Evolutionary conservation across 768 basidiomycete genomes (phyloP).

Genomic region (Fistulinella prunicolor): DNA sequence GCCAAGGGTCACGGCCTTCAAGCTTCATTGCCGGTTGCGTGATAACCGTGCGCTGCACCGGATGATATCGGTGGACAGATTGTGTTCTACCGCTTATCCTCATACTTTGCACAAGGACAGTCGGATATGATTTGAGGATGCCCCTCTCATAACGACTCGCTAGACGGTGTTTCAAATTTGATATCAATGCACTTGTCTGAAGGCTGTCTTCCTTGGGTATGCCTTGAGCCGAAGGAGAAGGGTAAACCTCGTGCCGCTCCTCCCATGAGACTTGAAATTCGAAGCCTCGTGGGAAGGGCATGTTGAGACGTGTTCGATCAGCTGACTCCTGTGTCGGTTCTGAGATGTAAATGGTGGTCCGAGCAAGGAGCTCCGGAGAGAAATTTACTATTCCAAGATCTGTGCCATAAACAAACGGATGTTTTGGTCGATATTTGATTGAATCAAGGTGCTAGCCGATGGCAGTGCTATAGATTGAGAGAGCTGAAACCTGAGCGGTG

Average conservation of each 20-base stretch:
- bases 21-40: too few relatives aligned
- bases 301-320: constrained; percentile 22
- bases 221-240: constrained; percentile 3
- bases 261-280: constrained; percentile 13
- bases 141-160: too few relatives aligned
- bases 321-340: constrained; percentile 13
- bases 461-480: constrained; percentile 11
- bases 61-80: too few relatives aligned
- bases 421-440: not conserved
- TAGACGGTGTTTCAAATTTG: too few relatives aligned
- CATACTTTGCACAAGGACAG: too few relatives aligned
- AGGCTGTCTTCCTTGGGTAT: not conserved
- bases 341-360: not conserved
- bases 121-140: too few relatives aligned
- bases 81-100: too few relatives aligned
- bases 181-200: too few relatives aligned
- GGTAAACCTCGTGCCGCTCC: constrained; percentile 9
- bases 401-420: not conserved
- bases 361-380: constrained; percentile 5
- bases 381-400: not conserved
- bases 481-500: constrained; percentile 7
- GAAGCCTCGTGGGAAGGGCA: constrained; percentile 25
- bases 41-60: too few relatives aligned
- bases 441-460: constrained; percentile 11
- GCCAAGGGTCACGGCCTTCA: too few relatives aligned